Conservation (phyloP, 2,329 filamentous ascomycete genomes). For the Fusarium napiforme region DNA sequence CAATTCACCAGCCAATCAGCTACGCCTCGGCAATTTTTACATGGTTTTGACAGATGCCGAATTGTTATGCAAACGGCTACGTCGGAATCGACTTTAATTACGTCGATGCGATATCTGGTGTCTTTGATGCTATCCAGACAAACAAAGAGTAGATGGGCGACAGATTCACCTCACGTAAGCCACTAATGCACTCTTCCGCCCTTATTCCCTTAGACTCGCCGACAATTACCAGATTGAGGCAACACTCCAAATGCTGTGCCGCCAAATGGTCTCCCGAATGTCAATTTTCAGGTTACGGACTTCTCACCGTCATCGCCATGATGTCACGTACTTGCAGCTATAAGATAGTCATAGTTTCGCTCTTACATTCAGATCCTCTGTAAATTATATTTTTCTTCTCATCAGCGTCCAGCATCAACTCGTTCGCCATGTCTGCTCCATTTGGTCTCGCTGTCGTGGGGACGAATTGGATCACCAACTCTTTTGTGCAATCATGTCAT, state of each 20-base stretch:
- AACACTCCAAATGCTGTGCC: neutral
- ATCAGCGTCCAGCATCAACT: too few species aligned
- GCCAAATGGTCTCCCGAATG: neutral
- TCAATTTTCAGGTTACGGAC: neutral
- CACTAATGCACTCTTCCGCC: neutral
- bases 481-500: conserved; percentile 35
- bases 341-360: neutral
- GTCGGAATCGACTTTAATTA: neutral
- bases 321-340: neutral
- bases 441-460: conserved; percentile 33
- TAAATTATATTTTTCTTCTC: too few species aligned
- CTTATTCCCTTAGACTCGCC: neutral
- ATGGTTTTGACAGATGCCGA: neutral
- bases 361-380: rapidly evolving
- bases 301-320: neutral
- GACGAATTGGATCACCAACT: conserved; percentile 39
- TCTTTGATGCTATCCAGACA: neutral
- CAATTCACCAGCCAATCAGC: neutral
- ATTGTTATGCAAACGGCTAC: neutral
- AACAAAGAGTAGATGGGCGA: neutral
- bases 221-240: neutral
- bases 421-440: conserved; percentile 19
- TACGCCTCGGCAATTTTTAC: neutral
- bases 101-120: neutral
- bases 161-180: neutral